Evolutionary conservation across 257 asterid genomes (phyloP), one percentile per base, ranked within the genome.

Genomic region (Gentiana dahurica): DNA sequence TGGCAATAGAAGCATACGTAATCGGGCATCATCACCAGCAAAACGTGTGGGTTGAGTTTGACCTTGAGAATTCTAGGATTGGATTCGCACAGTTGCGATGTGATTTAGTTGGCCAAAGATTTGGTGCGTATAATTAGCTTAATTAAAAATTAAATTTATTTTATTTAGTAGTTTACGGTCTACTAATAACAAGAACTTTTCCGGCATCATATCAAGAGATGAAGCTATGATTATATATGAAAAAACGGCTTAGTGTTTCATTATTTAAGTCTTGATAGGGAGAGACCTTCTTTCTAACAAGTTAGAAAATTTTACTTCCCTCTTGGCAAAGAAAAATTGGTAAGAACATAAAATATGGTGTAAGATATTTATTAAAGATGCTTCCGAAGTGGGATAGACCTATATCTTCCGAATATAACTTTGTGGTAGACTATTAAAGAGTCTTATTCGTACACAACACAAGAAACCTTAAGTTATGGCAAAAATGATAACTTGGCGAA

Each of bases 11-110:
- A 61, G 90, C 94, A 0, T 82, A 77, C 66, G 73, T 88, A 43
- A 83, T 88, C 1, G 97, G 97, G 9, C 88, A 88, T 70, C 87
- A 83, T 53, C 97, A 88, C 65, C 97, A 85, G 8, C 95, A 85
- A 41, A 82, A 88, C 46, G 68, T 85, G 0, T 88, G 97, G 95
- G 85, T 88, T 68, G 94, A 88, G 32, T 88, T 79, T 47, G 97
- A 88, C 75, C 85, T 85, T 0, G 79, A 73, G 37, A 83, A 73
- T 1, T 79, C 85, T 0, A 79, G 97, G 49, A 83, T 88, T 9
- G 95, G 97, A 0, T 79, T 85, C 11, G 97, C 95, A 5, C 79
- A 75, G 32, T 81, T 83, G 49, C 59, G 59, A 5, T 88, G 97
- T 53, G 91, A 79, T 53, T 34, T 64, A 46, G 94, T 82, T 0